Evolutionary conservation across 768 basidiomycete genomes (phyloP).

Genomic region (Filobasidium floriforme): DNA sequence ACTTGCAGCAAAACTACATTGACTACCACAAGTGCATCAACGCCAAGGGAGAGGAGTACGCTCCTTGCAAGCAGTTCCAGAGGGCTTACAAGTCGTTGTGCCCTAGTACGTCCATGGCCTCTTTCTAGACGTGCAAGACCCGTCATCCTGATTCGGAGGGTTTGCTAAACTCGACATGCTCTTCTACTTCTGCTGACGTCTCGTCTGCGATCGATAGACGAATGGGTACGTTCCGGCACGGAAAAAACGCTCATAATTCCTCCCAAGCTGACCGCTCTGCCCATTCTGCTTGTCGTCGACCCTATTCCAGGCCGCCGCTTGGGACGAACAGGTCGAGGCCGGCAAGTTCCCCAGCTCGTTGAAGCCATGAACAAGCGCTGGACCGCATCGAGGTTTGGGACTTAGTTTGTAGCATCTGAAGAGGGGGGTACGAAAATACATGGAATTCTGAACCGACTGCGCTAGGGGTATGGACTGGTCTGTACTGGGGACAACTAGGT

Average conservation of each 20-base stretch:
- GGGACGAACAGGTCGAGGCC: constrained; percentile 89
- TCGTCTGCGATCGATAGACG: constrained; percentile 53
- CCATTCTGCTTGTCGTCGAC: too few relatives aligned
- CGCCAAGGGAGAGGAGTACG: constrained; percentile 95
- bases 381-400: too few relatives aligned
- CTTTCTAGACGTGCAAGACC: neutral
- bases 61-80: constrained; percentile 99
- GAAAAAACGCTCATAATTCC: too few relatives aligned
- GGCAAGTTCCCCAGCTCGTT: constrained; percentile 88
- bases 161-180: constrained; percentile 5
- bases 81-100: constrained; percentile 91
- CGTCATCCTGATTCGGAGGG: neutral
- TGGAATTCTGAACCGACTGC: too few relatives aligned
- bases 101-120: constrained; percentile 65
- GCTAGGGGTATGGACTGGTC: too few relatives aligned
- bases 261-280: too few relatives aligned
- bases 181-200: constrained; percentile 7
- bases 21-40: constrained; percentile 97
- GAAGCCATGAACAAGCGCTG: constrained; percentile 54
- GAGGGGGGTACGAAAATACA: neutral
- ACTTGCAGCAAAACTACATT: constrained; percentile 76
- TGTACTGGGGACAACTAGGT: too few relatives aligned
- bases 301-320: constrained; percentile 72
- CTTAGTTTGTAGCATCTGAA: neutral
- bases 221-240: constrained; percentile 75